Base-by-base conservation (phyloP, 805 yeast species). In the Wickerhamiella kazuoi region DNA sequence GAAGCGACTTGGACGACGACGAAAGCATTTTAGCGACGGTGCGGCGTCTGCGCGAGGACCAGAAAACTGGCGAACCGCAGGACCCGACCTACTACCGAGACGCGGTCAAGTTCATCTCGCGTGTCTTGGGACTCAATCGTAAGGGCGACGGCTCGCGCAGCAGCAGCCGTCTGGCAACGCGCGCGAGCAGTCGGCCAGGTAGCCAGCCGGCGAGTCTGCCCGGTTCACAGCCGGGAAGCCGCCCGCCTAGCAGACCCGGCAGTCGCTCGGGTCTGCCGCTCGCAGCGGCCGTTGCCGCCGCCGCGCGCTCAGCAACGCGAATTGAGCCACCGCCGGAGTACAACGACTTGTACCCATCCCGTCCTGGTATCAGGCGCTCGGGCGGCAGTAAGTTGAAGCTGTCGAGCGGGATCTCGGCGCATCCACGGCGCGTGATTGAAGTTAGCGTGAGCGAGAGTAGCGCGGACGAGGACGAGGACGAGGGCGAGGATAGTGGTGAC, bases 351-450 rank as follows among this genome's bases (percentile, higher is more conserved):
- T 42, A 37, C 35, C 45, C 45, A 17, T n/a, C 16, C 33, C 28
- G 19, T 24, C 23, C 21, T 14, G 30, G 15, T 21, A 28, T 9
- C 17, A 8, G 21, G 16, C 30, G 24, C 15, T 21, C 16, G 36
- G 9, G 26, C 9, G 11, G 6, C 9, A 32, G 24, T 14, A 37
- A 19, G n/a, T 5, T 19, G 20, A 33, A 3, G 18, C 31, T 11
- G 15, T 29, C 31, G 6, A 11, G 31, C 31, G 16, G 26, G 11
- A 23, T 23, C 11, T 6, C 26, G 6, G 26, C 20, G 8, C 37
- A 34, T 2, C 35, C 21, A n/a, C 41, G 37, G 8, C 21, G 61
- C 50, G 52, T 56, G 4, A 50, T 44, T 40, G 62, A 60, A 36
- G 52, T 47, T 23, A 50, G 49, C 13, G 49, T 45, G 24, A 53